phyloP scores from a whole-genome alignment of 208 protist species.

The Acanthamoeba healyi region DNA sequence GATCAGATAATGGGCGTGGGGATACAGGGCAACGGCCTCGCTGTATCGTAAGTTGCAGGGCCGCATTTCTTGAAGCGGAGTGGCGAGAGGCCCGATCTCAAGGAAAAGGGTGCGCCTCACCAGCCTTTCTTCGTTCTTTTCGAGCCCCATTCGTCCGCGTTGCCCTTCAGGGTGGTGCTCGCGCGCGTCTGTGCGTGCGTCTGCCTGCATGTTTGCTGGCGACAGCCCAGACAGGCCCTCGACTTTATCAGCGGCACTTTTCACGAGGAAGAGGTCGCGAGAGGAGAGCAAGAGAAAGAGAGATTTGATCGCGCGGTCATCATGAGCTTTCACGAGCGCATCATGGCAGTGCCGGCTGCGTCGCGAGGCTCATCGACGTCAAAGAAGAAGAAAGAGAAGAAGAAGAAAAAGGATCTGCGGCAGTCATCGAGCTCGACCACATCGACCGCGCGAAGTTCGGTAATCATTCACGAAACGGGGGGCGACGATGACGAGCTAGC shows the following conservation, averaged over 20 bases:
- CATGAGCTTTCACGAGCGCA: not conserved
- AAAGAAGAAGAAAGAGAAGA: conserved; percentile 39
- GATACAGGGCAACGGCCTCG: not conserved
- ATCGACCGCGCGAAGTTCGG: not conserved
- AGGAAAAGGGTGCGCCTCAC: not conserved
- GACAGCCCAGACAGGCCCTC: too few species aligned
- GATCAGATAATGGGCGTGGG: not conserved
- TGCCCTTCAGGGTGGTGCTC: too few species aligned
- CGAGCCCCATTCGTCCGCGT: too few species aligned
- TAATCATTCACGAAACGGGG: conserved; percentile 2
- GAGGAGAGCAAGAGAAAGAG: too few species aligned
- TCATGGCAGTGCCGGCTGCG: not conserved
- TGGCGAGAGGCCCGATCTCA: not conserved
- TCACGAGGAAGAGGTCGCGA: too few species aligned
- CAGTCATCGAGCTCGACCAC: not conserved
- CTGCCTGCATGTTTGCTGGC: too few species aligned
- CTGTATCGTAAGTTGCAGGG: not conserved
- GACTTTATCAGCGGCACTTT: too few species aligned
- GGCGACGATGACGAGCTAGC: not conserved
- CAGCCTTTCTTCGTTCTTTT: not conserved
- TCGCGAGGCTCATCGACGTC: not conserved
- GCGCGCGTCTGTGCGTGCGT: too few species aligned
- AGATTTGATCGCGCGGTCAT: too few species aligned
- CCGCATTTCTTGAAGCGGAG: conserved; percentile 54
- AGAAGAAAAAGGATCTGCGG: not conserved